Conservation (phyloP, 192 early-diverging fungal species). For the Backusella sp. region DNA sequence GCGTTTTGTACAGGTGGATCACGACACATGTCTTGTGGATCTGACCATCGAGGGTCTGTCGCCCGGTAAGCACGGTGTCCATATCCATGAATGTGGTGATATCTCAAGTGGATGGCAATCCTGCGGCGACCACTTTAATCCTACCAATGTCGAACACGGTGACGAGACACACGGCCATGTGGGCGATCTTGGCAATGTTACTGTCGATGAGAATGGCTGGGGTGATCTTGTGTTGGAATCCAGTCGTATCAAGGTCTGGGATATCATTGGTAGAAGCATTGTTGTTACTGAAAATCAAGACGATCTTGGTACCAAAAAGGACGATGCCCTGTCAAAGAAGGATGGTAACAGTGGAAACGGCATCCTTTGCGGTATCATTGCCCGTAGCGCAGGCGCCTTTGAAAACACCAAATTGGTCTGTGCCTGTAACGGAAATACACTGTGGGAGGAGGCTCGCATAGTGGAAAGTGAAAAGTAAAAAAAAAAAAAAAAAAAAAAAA, state of each 20-base stretch:
- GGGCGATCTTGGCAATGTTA: slow-evolving; percentile 69
- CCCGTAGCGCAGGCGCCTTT: slow-evolving; percentile 87
- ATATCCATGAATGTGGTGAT: slow-evolving; percentile 82
- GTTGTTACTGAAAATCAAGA: slow-evolving; percentile 62
- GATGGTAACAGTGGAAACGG: slow-evolving; percentile 61
- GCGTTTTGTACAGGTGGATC: slow-evolving; percentile 77
- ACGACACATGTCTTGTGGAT: slow-evolving; percentile 74
- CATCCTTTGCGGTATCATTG: slow-evolving; percentile 80
- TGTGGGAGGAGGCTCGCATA: slow-evolving; percentile 78
- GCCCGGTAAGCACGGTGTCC: slow-evolving; percentile 65
- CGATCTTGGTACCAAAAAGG: slow-evolving; percentile 44
- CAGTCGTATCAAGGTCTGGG: slow-evolving; percentile 78
- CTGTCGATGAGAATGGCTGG: slow-evolving; percentile 66
- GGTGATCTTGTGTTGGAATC: slow-evolving; percentile 76
- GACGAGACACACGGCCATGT: slow-evolving; percentile 48
- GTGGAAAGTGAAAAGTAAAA: slow-evolving; percentile 4
- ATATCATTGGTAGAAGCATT: slow-evolving; percentile 86
- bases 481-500: no score
- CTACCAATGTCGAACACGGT: slow-evolving; percentile 46
- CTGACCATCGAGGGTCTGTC: slow-evolving; percentile 69
- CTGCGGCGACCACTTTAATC: slow-evolving; percentile 56
- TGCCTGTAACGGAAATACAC: slow-evolving; percentile 79
- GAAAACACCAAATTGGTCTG: slow-evolving; percentile 89
- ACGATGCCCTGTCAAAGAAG: slow-evolving; percentile 24
- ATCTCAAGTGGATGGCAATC: slow-evolving; percentile 57